Evolutionary conservation across 192 early-diverging fungal species (phyloP), one percentile per base, ranked within the genome.

Genomic region (Phycomyces blakesleeanus): DNA sequence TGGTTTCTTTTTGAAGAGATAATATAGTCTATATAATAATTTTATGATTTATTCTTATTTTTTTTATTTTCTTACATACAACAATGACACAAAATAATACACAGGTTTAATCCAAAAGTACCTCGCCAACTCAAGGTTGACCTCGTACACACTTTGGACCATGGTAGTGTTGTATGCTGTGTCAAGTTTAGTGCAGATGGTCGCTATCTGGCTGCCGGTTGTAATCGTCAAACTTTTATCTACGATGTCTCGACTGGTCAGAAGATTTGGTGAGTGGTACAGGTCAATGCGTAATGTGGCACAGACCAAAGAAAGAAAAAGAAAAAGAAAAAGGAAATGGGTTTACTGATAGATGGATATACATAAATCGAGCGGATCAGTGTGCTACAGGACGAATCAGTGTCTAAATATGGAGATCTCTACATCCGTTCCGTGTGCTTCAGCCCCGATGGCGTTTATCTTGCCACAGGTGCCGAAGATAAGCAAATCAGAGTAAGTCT

Each of bases 361-460:
- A 24, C 34, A 55, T 29, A 55, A 12, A 37, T 34, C 27, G 16
- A 20, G 25, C 10, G n/a, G 26, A 6, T 27, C 27, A 72, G 87
- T 66, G 85, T 87, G 29, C 78, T 96, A 61, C 80, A 81, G 10
- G 94, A 95, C 74, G 87, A 92, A 59, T 81, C 74, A 54, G 86
- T 83, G 20, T 81, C 85, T 27, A 86, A 86, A 78, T 82, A 86
- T 66, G 82, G 83, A 27, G 97, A 98, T 76, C 77, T 97, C 50
- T 99, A 99, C 65, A 94, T 99, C 69, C 89, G 97, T 34, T 92
- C 90, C 11, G 95, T 99, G 41, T 91, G 91, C 79, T 99, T 99
- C 68, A 93, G 90, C 61, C 95, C 97, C 8, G 94, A 96, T 68
- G 89, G 88, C 55, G 84, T 87, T 60, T 89, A 78, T 57, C 79